Evolutionary conservation across 495 filamentous ascomycete genomes (phyloP), one percentile per base, ranked within the genome.

Genomic region (Penicillium egyptiacum): DNA sequence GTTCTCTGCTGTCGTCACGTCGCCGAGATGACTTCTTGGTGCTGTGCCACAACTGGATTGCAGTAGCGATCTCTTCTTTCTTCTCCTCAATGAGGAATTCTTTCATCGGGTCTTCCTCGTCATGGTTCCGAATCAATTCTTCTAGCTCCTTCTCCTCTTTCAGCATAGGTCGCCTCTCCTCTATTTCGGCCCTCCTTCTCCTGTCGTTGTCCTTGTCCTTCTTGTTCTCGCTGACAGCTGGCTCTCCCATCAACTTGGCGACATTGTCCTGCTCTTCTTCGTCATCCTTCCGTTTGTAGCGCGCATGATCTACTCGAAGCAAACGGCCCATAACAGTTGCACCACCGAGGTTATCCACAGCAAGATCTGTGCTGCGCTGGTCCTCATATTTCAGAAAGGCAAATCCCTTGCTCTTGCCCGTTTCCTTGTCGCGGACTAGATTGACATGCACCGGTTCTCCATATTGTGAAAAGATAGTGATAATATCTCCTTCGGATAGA

Each of bases 71-170:
- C 69, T 96, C 90, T 60, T 91, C 88, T 65, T 87, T 89, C 81
- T 96, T 96, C 75, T 94, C 88, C 43, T 91, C 78, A 23, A 97
- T 81, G 48, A 96, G 70, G 67, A 89, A 95, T 50, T 84, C 83
- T 74, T 96, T 98, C 94, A 98, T 97, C 2, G 94, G 93, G 74
- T 98, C 93, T 63, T 97, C 94, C 22, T 97, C 92, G 60, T 97
- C 93, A 60, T 95, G 88, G 19, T 91, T 85, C 56, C 79, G 72
- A 17, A 94, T 85, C 62, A 97, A 66, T 50, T 85, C 82, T 54
- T 81, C 83, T 43, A 98, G 67, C 67, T 97, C 93, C 43, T 73
- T 76, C 72, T 97, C 93, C 62, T 89, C 87, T 60, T 79, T 83
- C 17, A 88, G 62, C 64, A 86, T 55, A 16, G 79, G 75, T 57